Percentiles rank a stretch among this genome's conserved stretches.
These are phyloP conservation scores for Xerocomus brunneocitrinus DNA, from an alignment of 768 basidiomycete genomes.

Conservation along the genomic window DNA sequence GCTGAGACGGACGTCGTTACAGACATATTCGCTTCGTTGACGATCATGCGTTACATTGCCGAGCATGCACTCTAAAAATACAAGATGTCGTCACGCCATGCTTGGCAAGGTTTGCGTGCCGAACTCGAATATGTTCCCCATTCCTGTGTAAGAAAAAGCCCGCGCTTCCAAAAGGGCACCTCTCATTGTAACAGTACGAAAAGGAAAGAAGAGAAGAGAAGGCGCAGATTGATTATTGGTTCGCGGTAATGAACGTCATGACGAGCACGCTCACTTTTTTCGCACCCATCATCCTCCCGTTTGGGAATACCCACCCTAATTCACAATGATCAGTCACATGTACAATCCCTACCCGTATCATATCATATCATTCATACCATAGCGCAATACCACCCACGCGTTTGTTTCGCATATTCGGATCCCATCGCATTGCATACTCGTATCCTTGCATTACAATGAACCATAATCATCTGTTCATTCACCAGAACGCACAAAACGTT, in stretches of 20 bases:
- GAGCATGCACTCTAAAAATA: constrained; percentile 39
- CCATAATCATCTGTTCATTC: background rate
- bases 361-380: background rate
- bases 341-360: background rate
- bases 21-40: constrained; percentile 58
- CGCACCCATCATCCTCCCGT: background rate
- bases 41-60: constrained; percentile 61
- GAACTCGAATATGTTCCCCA: background rate
- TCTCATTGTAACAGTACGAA: background rate
- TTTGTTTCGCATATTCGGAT: background rate
- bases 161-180: background rate
- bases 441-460: background rate
- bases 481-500: background rate
- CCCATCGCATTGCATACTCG: background rate
- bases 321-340: background rate
- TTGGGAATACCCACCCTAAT: background rate
- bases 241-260: constrained; percentile 6
- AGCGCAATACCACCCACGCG: background rate
- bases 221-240: background rate
- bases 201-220: background rate
- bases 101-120: background rate
- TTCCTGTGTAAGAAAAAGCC: constrained; percentile 3
- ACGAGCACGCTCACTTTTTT: background rate
- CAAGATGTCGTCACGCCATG: background rate
- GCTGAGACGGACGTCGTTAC: background rate